A percentile compares a stretch with the other conserved stretches of the same genome.
Evolutionary conservation across 495 filamentous ascomycete genomes (phyloP).

Genomic region (Hypomontagnella submonticulosa): DNA sequence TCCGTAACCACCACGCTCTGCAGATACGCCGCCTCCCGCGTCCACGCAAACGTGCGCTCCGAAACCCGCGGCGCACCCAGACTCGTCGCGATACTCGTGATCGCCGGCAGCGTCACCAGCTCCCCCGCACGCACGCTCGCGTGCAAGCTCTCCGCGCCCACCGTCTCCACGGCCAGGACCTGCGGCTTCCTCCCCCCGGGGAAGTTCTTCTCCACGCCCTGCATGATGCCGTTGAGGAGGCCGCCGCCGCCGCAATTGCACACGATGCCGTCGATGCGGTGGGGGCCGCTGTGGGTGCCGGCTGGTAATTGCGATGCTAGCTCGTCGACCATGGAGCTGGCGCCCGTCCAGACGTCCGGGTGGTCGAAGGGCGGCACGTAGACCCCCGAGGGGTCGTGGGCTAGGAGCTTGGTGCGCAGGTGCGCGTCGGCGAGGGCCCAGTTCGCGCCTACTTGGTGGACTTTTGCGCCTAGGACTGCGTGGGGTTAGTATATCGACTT

Average conservation of each 20-base stretch:
- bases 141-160: constrained; percentile 78
- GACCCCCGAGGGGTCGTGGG: constrained; percentile 62
- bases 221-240: constrained; percentile 80
- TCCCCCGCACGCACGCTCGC: constrained; percentile 67
- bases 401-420: constrained; percentile 71
- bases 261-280: constrained; percentile 72
- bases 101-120: constrained; percentile 73
- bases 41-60: constrained; percentile 75
- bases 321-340: constrained; percentile 79
- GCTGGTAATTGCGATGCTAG: constrained; percentile 69
- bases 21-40: constrained; percentile 52
- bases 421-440: constrained; percentile 83
- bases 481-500: not conserved
- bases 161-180: constrained; percentile 84
- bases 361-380: constrained; percentile 96
- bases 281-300: too few species aligned
- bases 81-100: constrained; percentile 83
- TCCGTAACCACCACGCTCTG: constrained; percentile 78
- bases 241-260: constrained; percentile 93
- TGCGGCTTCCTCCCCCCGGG: constrained; percentile 52
- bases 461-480: constrained; percentile 71
- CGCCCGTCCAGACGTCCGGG: constrained; percentile 83
- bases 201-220: constrained; percentile 70
- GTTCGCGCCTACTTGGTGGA: constrained; percentile 75
- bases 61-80: constrained; percentile 82